Base-by-base conservation (phyloP, 352 stramenopile species). In the Phytophthora sansomeana region DNA sequence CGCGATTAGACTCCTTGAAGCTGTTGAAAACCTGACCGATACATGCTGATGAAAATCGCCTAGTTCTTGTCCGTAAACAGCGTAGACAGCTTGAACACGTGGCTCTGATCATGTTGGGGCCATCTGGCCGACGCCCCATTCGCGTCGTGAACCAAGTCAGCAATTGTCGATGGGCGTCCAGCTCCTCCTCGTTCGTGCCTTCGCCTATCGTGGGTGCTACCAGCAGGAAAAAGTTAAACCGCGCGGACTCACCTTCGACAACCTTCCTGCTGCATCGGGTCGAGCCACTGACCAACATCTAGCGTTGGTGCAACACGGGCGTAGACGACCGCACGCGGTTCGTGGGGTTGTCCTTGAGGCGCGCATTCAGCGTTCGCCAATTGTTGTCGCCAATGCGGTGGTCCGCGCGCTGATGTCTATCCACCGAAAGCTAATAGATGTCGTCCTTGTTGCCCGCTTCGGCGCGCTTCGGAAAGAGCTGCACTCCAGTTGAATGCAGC, bases 121-220 rank as follows among this genome's bases (percentile, higher is more conserved):
- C 63, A 70, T 57, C 52, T 66, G 63, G 24, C 30, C 24, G 28
- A 38, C 29, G 33, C 24, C 35, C 10, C 21, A 49, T 63, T 63
- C 38, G 61, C 52, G 53, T 33, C 17, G 47, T 19, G 39, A n/a
- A 8, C 0, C 24, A 17, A 38, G 33, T 62, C 55, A 72, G 49
- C 49, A 17, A 44, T 38, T 56, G 41, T 56, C 26, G 56, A 71
- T 67, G 48, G 42, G 50, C 32, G 30, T 46, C 21, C 13, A 51
- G 48, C 56, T 71, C 56, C 53, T 69, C 43, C 52, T 48, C 58
- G 46, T 58, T 69, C 51, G 65, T 65, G 35, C 65, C 41, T 58
- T 24, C 41, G 59, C 49, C 60, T 62, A 70, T 70, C 61, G 66
- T 41, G 46, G 58, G 58, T 56, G 58, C 57, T 19, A 9, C 14